Base-by-base conservation (phyloP, 169 alveolate genomes). In the Plasmodium knowlesi region DNA sequence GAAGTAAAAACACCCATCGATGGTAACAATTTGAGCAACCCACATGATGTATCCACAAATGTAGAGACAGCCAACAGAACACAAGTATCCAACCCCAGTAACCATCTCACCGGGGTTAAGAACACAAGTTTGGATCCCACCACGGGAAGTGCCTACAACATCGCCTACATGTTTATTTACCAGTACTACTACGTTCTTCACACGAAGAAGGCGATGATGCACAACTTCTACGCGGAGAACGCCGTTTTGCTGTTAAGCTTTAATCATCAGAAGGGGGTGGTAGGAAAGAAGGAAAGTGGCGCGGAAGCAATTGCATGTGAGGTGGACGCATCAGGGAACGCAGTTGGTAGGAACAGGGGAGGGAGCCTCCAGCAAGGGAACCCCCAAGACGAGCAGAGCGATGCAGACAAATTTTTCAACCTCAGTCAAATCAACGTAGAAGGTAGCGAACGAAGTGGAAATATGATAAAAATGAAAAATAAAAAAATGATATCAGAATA, bases 131-230 rank as follows among this genome's bases (percentile, higher is more conserved):
- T 43, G n/a, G 71, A 70, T 54, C 25, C 83, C 39, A 22, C 46
- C 0, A 50, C 37, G 16, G 93, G 86, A 30, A 85, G 70, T 9
- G 93, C 93, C 28, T 85, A 85, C 30, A 85, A 53, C 30, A 85
- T 85, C 28, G 39, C 93, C 3, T 85, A 79, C 30, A 89, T 89
- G 94, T 89, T 89, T 50, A 89, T 80, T 5, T 89, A 79, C 25
- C 94, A 89, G 74, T 89, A 89, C 50, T 89, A 89, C 57, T 80
- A 89, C 50, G 90, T 80, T 16, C 50, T 89, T 0, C 94, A 89
- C 67, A 89, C 88, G 32, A 89, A 89, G 37, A 89, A 89, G 67
- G 94, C 61, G 1, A 78, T 89, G 90, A 89, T 89, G 94, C 74
- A 89, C 19, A 89, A 89, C 61, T 89, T 89, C 41, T 89, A 89